phyloP scores from a whole-genome alignment of 169 alveolate genomes.

The Cardiosporidium cionae region DNA sequence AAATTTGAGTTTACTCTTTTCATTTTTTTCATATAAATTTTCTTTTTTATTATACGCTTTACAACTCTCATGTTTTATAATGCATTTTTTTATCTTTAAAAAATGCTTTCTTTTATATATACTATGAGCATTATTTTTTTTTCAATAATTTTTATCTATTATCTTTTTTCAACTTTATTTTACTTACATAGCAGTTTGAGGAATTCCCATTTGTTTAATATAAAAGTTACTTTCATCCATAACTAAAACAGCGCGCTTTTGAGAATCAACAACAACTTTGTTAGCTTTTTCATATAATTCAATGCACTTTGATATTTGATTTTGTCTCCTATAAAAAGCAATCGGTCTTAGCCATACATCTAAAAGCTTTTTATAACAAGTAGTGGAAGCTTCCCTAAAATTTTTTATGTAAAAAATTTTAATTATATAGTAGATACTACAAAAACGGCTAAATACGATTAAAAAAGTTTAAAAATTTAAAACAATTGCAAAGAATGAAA shows the following conservation, averaged over 20 bases:
- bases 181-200: too few species aligned
- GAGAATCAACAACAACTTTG: not conserved
- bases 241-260: not conserved
- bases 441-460: not conserved
- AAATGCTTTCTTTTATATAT: too few species aligned
- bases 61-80: too few species aligned
- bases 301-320: not conserved
- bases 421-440: not conserved
- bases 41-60: too few species aligned
- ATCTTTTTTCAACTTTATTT: too few species aligned
- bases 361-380: not conserved
- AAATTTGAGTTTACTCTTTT: too few species aligned
- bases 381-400: not conserved
- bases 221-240: not conserved
- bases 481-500: not conserved
- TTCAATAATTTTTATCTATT: too few species aligned
- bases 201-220: too few species aligned
- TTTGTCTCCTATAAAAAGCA: not conserved
- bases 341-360: not conserved
- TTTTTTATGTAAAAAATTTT: too few species aligned
- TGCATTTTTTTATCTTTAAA: too few species aligned
- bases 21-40: too few species aligned
- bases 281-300: not conserved
- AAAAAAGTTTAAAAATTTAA: not conserved
- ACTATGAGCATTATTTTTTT: too few species aligned